phyloP scores from a whole-genome alignment of 768 basidiomycete species.

The Pisolithus microcarpus region DNA sequence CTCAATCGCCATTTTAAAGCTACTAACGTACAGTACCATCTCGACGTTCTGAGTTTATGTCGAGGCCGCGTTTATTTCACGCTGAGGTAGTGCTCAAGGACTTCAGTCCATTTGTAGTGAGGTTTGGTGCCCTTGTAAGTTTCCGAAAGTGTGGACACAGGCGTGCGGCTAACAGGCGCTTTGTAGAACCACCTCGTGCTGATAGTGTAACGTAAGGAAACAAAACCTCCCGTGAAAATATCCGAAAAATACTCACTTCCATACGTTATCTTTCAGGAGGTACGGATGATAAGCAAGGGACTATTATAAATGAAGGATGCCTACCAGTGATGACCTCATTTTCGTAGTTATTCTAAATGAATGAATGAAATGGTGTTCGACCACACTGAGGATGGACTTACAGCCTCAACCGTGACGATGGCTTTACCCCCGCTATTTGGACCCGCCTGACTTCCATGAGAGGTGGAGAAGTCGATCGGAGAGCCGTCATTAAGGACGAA shows the following conservation, averaged over 20 bases:
- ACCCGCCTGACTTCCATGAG: not conserved
- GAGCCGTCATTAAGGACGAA: not conserved
- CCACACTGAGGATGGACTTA: not conserved
- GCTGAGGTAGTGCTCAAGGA: not conserved
- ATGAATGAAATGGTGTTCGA: not conserved
- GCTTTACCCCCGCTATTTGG: not conserved
- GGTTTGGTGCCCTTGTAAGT: not conserved
- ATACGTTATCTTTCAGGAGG: not conserved
- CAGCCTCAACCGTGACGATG: not conserved
- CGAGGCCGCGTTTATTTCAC: no score
- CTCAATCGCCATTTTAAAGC: no score
- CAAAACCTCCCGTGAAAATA: not conserved
- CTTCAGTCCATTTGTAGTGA: not conserved
- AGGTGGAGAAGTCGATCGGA: not conserved
- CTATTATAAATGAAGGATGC: no score
- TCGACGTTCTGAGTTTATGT: no score
- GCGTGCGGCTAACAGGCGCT: not conserved
- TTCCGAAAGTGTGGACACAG: not conserved
- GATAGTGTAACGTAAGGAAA: not conserved
- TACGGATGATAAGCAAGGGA: no score
- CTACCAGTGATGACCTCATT: not conserved
- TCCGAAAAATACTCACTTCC: not conserved
- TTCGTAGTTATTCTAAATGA: not conserved
- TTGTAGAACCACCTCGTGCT: not conserved
- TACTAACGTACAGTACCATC: no score